Base-by-base conservation (phyloP, 2,329 filamentous ascomycete species). In the Arthroderma sp. region DNA sequence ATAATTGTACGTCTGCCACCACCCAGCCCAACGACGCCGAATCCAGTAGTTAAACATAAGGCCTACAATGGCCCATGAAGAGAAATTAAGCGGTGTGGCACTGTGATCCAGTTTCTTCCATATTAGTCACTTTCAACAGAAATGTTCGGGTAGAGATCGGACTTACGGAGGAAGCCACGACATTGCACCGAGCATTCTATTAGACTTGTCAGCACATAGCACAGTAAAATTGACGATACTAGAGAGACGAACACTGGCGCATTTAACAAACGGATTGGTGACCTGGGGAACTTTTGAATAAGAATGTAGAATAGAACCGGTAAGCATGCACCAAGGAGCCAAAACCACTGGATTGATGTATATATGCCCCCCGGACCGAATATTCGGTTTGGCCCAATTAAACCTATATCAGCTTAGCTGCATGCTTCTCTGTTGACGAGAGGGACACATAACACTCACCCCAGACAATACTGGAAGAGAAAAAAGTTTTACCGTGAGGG, bases 391-490 rank as follows among this genome's bases (percentile, higher is more conserved):
- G 80, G 80, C 1, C 81, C 80, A 48, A 84, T 82, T 44, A 78
- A 72, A 40, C 77, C 78, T 55, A 80, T 78, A 36, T 33, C 5
- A 4, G 11, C 2, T 28, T n/a, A 5, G 27, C 37, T 29, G 32
- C 31, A 31, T 11, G 6, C 7, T 8, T 4, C 28, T 22, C 33
- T 5, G 5, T 7, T 5, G 10, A 11, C 15, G 5, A 27, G 7
- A 32, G 3, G 6, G 22, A 3, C 3, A 11, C 9, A 27, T 5
- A 27, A 27, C 29, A 48, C 61, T 50, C 62, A 76, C 80, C 80
- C 80, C 79, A 82, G 52, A 82, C 74, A 49, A 82, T 70, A 7
- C 77, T 81, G 1, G 77, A 75, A 0, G 77, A 82, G 65, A 79
- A 83, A 58, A 77, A 77, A 0, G 73, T 70, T 32, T 66, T 66